phyloP scores from a whole-genome alignment of 148 eudicot genomes.

The Chenopodium berlandieri region DNA sequence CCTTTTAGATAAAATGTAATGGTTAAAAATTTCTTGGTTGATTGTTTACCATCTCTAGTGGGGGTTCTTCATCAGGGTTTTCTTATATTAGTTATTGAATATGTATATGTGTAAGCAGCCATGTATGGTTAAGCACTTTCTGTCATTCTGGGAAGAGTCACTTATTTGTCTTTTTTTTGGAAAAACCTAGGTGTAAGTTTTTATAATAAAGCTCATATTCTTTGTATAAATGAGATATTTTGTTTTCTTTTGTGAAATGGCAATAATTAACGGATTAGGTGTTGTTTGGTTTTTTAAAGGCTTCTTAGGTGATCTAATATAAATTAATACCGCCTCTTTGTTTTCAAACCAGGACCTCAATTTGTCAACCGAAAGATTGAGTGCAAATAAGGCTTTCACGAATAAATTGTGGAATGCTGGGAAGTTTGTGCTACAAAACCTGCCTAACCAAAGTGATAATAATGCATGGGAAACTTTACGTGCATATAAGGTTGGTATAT shows the following conservation, averaged over 20 bases:
- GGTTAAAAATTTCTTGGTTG: neutral
- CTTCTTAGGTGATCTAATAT: neutral
- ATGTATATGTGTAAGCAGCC: neutral
- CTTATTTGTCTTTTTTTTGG: neutral
- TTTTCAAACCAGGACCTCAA: slow-evolving; percentile 69
- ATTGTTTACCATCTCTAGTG: neutral
- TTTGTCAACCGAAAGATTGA: slow-evolving; percentile 88
- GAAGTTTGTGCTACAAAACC: slow-evolving; percentile 86
- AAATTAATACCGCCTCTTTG: neutral
- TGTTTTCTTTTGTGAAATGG: neutral
- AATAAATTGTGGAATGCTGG: slow-evolving; percentile 99
- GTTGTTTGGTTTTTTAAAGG: neutral
- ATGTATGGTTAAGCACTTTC: neutral
- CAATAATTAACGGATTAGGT: too few relatives aligned
- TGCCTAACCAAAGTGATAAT: slow-evolving; percentile 65
- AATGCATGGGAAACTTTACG: slow-evolving; percentile 64
- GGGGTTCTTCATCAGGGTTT: neutral
- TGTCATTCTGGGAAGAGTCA: neutral
- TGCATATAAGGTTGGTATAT: slow-evolving; percentile 60
- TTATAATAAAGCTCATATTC: neutral
- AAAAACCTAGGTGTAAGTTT: neutral
- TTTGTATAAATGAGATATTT: neutral
- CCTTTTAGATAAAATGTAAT: neutral
- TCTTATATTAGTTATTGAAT: neutral
- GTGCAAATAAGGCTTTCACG: slow-evolving; percentile 93